phyloP scores from a whole-genome alignment of 768 basidiomycete species.

The Paxillus rubicundulus region DNA sequence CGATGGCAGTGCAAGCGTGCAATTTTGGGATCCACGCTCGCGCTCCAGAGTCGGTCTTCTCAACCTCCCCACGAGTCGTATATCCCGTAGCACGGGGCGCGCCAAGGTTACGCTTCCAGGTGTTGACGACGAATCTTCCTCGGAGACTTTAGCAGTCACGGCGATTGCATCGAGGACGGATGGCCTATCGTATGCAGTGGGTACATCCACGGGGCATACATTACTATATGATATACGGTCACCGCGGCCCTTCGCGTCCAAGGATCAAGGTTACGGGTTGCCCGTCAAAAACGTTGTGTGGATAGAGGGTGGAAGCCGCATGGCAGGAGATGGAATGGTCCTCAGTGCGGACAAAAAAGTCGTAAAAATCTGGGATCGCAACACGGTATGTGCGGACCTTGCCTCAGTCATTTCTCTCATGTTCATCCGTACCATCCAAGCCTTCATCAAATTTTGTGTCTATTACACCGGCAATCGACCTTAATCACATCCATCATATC shows the following conservation, averaged over 20 bases:
- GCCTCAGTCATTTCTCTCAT: neutral
- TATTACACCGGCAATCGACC: conserved; percentile 84
- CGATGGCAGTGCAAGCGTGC: conserved; percentile 82
- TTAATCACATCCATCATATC: conserved; percentile 89
- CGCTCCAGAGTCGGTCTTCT: conserved; percentile 71
- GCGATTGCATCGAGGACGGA: conserved; percentile 83
- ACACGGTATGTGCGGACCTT: conserved; percentile 52
- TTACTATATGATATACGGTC: conserved; percentile 92
- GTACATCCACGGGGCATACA: conserved; percentile 93
- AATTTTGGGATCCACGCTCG: conserved; percentile 96
- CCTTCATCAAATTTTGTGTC: conserved; percentile 86
- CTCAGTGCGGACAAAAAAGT: conserved; percentile 96
- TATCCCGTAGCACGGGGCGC: conserved; percentile 42
- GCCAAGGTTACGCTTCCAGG: conserved; percentile 31
- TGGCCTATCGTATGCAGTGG: conserved; percentile 90
- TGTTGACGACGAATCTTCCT: conserved; percentile 32
- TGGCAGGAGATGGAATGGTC: conserved; percentile 86
- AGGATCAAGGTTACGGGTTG: conserved; percentile 96
- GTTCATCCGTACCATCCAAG: conserved; percentile 38
- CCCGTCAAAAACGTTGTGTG: conserved; percentile 82
- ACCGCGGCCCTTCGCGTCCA: conserved; percentile 75
- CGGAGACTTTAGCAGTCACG: conserved; percentile 57
- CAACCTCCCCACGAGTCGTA: conserved; percentile 51
- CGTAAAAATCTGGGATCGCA: conserved; percentile 93
- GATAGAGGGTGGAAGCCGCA: conserved; percentile 83